Conservation (phyloP, 2,329 filamentous ascomycete species). For the Diplodia seriata region DNA sequence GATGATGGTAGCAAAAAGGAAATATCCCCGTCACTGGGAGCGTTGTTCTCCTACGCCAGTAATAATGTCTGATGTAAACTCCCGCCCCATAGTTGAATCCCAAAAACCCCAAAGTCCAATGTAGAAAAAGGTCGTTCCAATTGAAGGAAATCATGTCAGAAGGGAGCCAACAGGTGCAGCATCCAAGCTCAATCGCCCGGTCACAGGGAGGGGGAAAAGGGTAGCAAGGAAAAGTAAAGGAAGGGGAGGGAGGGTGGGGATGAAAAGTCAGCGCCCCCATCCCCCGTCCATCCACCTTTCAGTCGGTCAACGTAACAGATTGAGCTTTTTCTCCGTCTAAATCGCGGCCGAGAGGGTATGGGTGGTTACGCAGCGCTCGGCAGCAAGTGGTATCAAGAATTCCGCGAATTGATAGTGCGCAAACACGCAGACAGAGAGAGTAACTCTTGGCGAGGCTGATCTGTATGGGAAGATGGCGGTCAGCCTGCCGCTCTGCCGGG, state of each 20-base stretch:
- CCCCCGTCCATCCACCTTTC: neutral
- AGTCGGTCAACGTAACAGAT: constrained; percentile 9
- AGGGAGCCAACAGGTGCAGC: neutral
- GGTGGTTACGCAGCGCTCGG: constrained; percentile 12
- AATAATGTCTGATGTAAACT: neutral
- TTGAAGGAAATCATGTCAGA: neutral
- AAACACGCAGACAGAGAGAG: constrained; percentile 18
- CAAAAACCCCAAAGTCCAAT: constrained; percentile 22
- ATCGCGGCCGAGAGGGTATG: constrained; percentile 2
- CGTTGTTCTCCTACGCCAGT: constrained; percentile 26
- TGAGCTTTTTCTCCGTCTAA: constrained; percentile 20
- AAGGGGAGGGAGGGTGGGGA: neutral
- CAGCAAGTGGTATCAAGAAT: constrained; percentile 21
- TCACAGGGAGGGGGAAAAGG: neutral
- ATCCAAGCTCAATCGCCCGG: too few species aligned
- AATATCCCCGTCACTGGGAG: constrained; percentile 14
- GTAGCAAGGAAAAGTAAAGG: constrained; percentile 8
- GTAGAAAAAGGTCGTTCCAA: constrained; percentile 9
- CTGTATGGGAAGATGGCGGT: constrained; percentile 11
- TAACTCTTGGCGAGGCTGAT: constrained; percentile 9
- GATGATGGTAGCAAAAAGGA: neutral
- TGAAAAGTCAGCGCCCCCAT: neutral
- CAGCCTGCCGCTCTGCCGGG: neutral
- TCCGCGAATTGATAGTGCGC: constrained; percentile 14
- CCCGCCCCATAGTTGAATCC: constrained; percentile 2